Conservation (phyloP, 2,329 filamentous ascomycete genomes). For the Sclerotinia sclerotiorum region DNA sequence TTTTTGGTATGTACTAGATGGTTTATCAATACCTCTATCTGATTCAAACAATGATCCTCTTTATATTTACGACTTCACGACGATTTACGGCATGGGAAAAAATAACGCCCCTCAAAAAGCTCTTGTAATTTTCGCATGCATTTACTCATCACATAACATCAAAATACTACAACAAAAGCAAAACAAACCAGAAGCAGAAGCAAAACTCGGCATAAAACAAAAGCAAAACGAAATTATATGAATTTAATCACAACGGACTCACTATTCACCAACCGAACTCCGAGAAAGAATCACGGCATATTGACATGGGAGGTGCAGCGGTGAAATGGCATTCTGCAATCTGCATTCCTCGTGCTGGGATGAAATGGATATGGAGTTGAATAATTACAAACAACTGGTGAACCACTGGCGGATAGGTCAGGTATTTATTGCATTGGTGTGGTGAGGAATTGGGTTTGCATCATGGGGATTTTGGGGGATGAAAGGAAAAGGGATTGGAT, state of each 20-base stretch:
- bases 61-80: not conserved
- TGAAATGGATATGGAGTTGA: not conserved
- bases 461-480: too few species aligned
- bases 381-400: not conserved
- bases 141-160: not conserved
- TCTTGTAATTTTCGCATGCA: not conserved
- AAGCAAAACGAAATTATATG: too few species aligned
- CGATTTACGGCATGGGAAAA: not conserved
- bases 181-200: too few species aligned
- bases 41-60: not conserved
- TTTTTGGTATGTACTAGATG: conserved; percentile 1
- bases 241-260: too few species aligned
- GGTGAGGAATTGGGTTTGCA: too few species aligned
- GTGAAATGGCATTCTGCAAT: not conserved
- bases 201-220: too few species aligned
- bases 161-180: too few species aligned
- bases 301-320: too few species aligned
- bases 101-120: not conserved
- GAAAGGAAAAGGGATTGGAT: too few species aligned
- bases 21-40: not conserved
- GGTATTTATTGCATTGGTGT: too few species aligned
- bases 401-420: not conserved
- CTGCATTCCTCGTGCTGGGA: not conserved
- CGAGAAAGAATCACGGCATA: not conserved
- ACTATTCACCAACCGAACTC: too few species aligned